A percentile compares a stretch with the other conserved stretches of the same genome.
These are phyloP conservation scores for Chaetomiaceae sp. DNA, from an alignment of 2,329 filamentous ascomycete species.

Conservation along the genomic window DNA sequence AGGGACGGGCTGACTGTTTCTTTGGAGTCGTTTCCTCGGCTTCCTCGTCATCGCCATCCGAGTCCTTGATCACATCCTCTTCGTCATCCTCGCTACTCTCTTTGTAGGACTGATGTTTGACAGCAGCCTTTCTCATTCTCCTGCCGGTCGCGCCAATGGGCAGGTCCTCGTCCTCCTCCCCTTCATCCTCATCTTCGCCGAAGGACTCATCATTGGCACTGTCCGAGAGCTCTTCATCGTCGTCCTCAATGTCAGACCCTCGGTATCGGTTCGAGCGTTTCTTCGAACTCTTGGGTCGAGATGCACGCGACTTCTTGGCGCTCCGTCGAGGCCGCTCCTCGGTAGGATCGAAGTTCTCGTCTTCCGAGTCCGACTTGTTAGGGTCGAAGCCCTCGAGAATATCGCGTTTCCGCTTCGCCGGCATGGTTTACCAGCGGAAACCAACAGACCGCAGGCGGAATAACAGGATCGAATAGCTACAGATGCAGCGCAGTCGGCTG, in stretches of 20 bases:
- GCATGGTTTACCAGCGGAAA: slow-evolving; percentile 30
- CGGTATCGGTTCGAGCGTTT: slow-evolving; percentile 44
- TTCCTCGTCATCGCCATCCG: slow-evolving; percentile 40
- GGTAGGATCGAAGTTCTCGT: slow-evolving; percentile 60
- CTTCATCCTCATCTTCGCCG: slow-evolving; percentile 37
- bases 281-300: slow-evolving; percentile 30
- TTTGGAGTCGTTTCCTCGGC: slow-evolving; percentile 25
- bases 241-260: slow-evolving; percentile 60
- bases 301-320: slow-evolving; percentile 37
- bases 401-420: slow-evolving; percentile 54
- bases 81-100: slow-evolving; percentile 41
- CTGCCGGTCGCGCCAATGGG: slow-evolving; percentile 41
- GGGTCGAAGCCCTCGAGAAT: slow-evolving; percentile 57
- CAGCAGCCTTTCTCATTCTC: slow-evolving; percentile 42
- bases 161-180: slow-evolving; percentile 36
- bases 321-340: slow-evolving; percentile 41
- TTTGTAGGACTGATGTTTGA: slow-evolving; percentile 42
- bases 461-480: neutral
- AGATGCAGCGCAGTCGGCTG: neutral
- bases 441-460: neutral
- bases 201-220: slow-evolving; percentile 50
- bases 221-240: slow-evolving; percentile 53
- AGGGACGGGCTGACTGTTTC: slow-evolving; percentile 16
- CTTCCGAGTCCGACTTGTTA: slow-evolving; percentile 62
- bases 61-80: slow-evolving; percentile 32